Base-by-base conservation (phyloP, 2,329 filamentous ascomycete genomes). In the Uncinocarpus reesii region DNA sequence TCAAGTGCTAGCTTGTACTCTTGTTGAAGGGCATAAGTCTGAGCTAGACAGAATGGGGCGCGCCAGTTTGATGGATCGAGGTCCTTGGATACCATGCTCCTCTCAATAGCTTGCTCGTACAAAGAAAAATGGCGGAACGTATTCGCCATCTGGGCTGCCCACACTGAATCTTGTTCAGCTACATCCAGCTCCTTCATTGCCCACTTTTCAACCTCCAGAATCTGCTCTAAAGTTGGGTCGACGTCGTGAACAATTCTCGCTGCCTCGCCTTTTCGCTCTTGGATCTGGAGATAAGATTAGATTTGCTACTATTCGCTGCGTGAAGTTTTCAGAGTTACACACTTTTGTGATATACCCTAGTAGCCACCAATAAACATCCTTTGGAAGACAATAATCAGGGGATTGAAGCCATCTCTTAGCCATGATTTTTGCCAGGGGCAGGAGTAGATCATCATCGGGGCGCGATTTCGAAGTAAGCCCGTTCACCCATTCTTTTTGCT, bases 381-480 rank as follows among this genome's bases (percentile, higher is more conserved):
- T 32, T 18, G 45, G 18, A 24, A 21, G 35, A 46, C 49, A 53
- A 13, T 24, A 2, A 10, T 42, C 45, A 18, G 29, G 15, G 1
- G 47, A 50, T 18, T 53, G 51, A 11, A 59, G 46, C 58, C 58
- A 60, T 23, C 45, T 45, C n/a, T 49, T 52, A 5, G 56, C 56
- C 32, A 57, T 35, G 16, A 51, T 31, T 24, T 41, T 55, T 15
- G 47, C 53, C 11, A 55, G 38, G 20, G 55, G 57, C 38, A 53
- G 54, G 6, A 60, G 45, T 37, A 60, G 48, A 52, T 60, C 58
- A 47, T 58, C 58, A 45, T 58, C 56, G 15, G 52, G 54, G 3
- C 55, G 52, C 1, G 53, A 56, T 40, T 56, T 58, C 3, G 57
- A 59, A 18, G 53, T 60, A 36, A 60, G 48, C 23, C 53, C 57